Evolutionary conservation across 140 eudicot genomes (phyloP).

Genomic region (Oenanthe javanica): DNA sequence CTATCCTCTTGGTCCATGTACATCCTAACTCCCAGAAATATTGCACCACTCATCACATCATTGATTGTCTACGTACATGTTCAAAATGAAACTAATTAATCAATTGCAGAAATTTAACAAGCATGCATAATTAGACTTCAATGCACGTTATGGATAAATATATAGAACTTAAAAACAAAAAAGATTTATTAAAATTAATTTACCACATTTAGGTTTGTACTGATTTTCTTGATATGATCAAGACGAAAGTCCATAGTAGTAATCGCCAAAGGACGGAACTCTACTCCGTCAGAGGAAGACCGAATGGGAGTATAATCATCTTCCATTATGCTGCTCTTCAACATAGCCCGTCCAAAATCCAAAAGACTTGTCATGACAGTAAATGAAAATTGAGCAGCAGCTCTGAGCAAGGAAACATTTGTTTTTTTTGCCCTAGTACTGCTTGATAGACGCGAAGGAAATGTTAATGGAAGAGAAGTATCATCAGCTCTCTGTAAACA

Average conservation of each 20-base stretch:
- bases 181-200: too few species aligned
- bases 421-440: neutral
- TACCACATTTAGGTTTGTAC: slow-evolving; percentile 19
- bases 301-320: slow-evolving; percentile 27
- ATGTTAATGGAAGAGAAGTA: slow-evolving; percentile 26
- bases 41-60: slow-evolving; percentile 36
- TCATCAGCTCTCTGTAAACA: slow-evolving; percentile 24
- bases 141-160: too few species aligned
- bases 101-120: neutral
- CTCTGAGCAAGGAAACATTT: neutral
- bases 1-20: slow-evolving; percentile 31
- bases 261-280: slow-evolving; percentile 15
- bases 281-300: slow-evolving; percentile 15
- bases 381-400: neutral
- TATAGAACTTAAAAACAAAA: too few species aligned
- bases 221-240: slow-evolving; percentile 24
- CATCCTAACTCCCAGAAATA: slow-evolving; percentile 31
- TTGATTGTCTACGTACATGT: slow-evolving; percentile 32
- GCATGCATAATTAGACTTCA: too few species aligned
- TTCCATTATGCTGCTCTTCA: slow-evolving; percentile 17
- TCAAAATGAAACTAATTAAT: neutral
- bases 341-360: slow-evolving; percentile 23
- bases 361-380: slow-evolving; percentile 3
- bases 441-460: slow-evolving; percentile 18
- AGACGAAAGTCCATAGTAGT: slow-evolving; percentile 19